Evolutionary conservation across 2,329 filamentous ascomycete species (phyloP).

Genomic region (Sporothrix dimorphospora): DNA sequence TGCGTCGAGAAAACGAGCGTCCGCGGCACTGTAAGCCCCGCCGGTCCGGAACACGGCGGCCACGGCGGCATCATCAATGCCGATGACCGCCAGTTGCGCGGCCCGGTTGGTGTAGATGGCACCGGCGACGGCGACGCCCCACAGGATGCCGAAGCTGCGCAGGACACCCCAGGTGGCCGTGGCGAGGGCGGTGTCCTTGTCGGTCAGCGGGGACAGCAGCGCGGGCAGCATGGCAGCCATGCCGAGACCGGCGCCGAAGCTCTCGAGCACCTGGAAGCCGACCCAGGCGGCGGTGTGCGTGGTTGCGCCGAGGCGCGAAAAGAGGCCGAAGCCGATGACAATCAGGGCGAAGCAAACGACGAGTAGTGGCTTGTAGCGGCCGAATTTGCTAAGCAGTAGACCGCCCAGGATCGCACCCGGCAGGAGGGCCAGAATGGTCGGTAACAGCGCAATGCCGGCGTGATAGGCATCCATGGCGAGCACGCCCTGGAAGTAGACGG

Average conservation of each 20-base stretch:
- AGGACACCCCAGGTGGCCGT: neutral
- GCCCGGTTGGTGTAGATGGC: conserved; percentile 5
- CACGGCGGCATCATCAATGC: neutral
- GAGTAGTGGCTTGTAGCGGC: conserved; percentile 2
- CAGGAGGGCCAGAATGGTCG: conserved; percentile 33
- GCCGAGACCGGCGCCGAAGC: neutral
- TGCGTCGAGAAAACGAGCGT: neutral
- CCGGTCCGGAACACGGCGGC: neutral
- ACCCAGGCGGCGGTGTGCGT: neutral
- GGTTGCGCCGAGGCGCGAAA: neutral
- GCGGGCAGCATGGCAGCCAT: conserved; percentile 10
- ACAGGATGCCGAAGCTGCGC: neutral
- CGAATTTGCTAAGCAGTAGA: neutral
- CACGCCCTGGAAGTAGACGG: conserved; percentile 52
- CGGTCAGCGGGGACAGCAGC: neutral
- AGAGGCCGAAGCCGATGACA: conserved; percentile 7
- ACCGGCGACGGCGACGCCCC: conserved; percentile 1
- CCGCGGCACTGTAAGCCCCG: neutral
- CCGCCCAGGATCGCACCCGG: conserved; percentile 1
- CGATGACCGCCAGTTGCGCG: neutral
- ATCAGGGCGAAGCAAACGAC: neutral
- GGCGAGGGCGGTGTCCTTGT: conserved; percentile 1
- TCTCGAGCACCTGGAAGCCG: conserved; percentile 3
- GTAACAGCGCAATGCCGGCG: conserved; percentile 40
- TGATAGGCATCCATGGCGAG: conserved; percentile 39